Percentiles rank a stretch among this genome's conserved stretches.
Evolutionary conservation across 257 asterid genomes (phyloP).

Genomic region (Euphrasia confusa): DNA sequence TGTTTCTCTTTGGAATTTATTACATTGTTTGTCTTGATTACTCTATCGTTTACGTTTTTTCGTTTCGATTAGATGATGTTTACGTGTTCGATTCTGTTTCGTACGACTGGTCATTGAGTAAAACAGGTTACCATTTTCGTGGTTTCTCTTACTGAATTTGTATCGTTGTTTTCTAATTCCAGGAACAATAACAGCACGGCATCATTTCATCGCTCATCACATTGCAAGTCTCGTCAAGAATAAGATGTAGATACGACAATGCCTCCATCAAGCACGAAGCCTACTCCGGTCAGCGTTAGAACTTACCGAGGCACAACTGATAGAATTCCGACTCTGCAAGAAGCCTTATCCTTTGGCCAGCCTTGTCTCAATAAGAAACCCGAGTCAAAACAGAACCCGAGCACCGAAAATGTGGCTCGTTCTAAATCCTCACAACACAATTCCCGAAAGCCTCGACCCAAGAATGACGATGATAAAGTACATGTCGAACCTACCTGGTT

Average conservation of each 20-base stretch:
- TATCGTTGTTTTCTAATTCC: neutral
- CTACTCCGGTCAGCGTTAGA: conserved; percentile 28
- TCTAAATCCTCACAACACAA: conserved; percentile 29
- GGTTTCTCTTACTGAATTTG: conserved; percentile 14
- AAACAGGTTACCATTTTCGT: conserved; percentile 6
- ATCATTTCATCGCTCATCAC: neutral
- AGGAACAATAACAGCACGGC: neutral
- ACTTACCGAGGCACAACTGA: conserved; percentile 36
- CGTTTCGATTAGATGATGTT: too few species aligned
- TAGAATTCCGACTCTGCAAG: conserved; percentile 23
- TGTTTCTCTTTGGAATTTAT: too few species aligned
- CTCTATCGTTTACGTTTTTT: too few species aligned
- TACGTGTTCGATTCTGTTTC: neutral
- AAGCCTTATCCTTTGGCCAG: conserved; percentile 39
- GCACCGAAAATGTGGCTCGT: conserved; percentile 29
- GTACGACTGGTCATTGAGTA: too few species aligned
- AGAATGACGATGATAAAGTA: conserved; percentile 42
- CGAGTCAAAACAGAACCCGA: conserved; percentile 28
- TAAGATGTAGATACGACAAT: conserved; percentile 27
- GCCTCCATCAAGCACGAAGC: conserved; percentile 28
- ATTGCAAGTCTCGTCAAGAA: conserved; percentile 18
- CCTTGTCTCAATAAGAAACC: conserved; percentile 30
- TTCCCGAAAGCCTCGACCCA: conserved; percentile 28
- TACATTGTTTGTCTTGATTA: too few species aligned
- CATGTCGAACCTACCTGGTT: conserved; percentile 87